Conservation (phyloP, 2,329 filamentous ascomycete species). For the Claviceps spartinae region DNA sequence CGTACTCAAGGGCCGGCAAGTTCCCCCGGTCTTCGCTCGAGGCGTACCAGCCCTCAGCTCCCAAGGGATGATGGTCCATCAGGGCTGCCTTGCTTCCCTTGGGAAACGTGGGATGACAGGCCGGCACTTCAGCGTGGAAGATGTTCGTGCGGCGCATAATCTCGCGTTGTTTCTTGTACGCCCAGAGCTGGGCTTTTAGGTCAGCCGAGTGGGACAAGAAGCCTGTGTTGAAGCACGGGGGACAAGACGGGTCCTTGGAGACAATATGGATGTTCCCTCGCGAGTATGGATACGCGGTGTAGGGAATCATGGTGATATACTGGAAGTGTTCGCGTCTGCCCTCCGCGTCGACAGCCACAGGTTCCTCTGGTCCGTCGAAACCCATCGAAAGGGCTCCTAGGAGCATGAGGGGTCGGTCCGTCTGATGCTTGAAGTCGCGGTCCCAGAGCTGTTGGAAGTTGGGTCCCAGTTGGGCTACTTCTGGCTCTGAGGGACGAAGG, state of each 20-base stretch:
- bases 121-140: slow-evolving; percentile 31
- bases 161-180: slow-evolving; percentile 50
- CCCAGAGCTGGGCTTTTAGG: slow-evolving; percentile 44
- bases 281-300: slow-evolving; percentile 46
- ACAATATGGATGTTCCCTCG: slow-evolving; percentile 48
- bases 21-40: slow-evolving; percentile 16
- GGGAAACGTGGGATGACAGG: slow-evolving; percentile 29
- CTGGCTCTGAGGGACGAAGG: slow-evolving; percentile 37
- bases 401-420: slow-evolving; percentile 35
- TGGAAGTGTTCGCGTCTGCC: slow-evolving; percentile 17
- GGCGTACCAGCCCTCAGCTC: slow-evolving; percentile 3
- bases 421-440: slow-evolving; percentile 31
- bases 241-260: slow-evolving; percentile 24
- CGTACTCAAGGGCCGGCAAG: slow-evolving; percentile 27
- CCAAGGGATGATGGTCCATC: slow-evolving; percentile 12
- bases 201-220: slow-evolving; percentile 35
- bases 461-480: slow-evolving; percentile 37
- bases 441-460: slow-evolving; percentile 42
- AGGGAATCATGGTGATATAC: slow-evolving; percentile 37
- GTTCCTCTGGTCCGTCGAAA: slow-evolving; percentile 5
- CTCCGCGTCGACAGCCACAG: neutral
- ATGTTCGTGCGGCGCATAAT: slow-evolving; percentile 40
- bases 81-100: slow-evolving; percentile 24
- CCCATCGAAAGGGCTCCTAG: slow-evolving; percentile 20
- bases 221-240: slow-evolving; percentile 41